Conservation (phyloP, 805 yeast genomes). For the Saccharomycopsis lassenensis region DNA sequence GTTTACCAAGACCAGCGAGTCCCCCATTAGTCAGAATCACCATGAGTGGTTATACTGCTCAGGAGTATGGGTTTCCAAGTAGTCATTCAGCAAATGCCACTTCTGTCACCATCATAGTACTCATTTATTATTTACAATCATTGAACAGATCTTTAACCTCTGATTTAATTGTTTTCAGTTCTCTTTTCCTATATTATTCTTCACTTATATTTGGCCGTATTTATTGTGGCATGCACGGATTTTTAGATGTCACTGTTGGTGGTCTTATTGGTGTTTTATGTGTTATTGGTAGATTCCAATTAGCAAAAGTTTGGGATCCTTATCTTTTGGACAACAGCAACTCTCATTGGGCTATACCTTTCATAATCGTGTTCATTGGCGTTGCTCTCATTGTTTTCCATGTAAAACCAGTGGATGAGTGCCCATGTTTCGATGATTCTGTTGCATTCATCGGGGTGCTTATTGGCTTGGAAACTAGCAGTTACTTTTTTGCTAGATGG, state of each 20-base stretch:
- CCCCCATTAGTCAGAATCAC: slow-evolving; percentile 90
- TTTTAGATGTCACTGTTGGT: slow-evolving; percentile 65
- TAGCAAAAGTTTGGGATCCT: slow-evolving; percentile 36
- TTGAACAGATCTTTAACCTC: slow-evolving; percentile 12
- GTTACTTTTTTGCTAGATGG: slow-evolving; percentile 33
- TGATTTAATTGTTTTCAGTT: slow-evolving; percentile 19
- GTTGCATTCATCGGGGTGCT: slow-evolving; percentile 89
- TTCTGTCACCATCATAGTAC: slow-evolving; percentile 51
- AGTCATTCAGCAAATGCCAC: slow-evolving; percentile 94
- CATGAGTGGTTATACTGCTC: slow-evolving; percentile 79
- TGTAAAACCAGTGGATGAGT: slow-evolving; percentile 79
- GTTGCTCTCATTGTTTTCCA: slow-evolving; percentile 53
- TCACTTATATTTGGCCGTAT: slow-evolving; percentile 71
- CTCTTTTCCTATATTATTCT: slow-evolving; percentile 36
- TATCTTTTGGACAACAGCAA: slow-evolving; percentile 24
- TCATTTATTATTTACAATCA: slow-evolving; percentile 22
- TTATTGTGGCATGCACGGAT: slow-evolving; percentile 97
- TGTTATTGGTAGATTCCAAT: slow-evolving; percentile 34
- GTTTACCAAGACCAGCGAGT: slow-evolving; percentile 84
- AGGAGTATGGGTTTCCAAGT: slow-evolving; percentile 92
- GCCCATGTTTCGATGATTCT: slow-evolving; percentile 94
- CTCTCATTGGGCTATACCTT: slow-evolving; percentile 24
- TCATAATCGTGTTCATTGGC: slow-evolving; percentile 29
- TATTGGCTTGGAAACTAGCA: slow-evolving; percentile 60
- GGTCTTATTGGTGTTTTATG: slow-evolving; percentile 46